These are phyloP conservation scores for Apiotrichum siamense DNA, from an alignment of 1,284 basidiomycete genomes.

Conservation along the genomic window DNA sequence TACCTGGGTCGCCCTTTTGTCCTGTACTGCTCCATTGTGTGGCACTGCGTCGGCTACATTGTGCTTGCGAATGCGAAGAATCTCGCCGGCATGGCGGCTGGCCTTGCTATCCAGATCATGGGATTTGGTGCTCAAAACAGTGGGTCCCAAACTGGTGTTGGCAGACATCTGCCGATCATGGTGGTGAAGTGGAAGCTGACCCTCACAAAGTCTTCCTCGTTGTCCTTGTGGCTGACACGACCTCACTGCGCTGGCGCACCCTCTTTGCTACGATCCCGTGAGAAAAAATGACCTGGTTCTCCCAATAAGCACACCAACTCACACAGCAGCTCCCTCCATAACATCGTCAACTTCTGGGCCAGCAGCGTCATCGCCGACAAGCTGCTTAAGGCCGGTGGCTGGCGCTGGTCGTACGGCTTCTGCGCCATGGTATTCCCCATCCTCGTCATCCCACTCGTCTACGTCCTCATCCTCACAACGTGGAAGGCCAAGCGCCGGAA, in stretches of 20 bases:
- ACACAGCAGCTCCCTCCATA: constrained; percentile 58
- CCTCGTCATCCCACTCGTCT: constrained; percentile 22
- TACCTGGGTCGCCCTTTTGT: constrained; percentile 55
- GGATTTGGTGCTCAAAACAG: constrained; percentile 25
- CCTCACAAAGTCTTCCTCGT: constrained; percentile 7
- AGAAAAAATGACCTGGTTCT: constrained; percentile 54
- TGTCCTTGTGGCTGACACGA: constrained; percentile 57
- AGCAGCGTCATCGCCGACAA: constrained; percentile 46
- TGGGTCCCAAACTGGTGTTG: no score
- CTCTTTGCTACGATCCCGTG: constrained; percentile 51
- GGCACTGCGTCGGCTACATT: constrained; percentile 37
- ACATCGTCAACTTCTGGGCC: constrained; percentile 43
- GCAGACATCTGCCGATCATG: no score
- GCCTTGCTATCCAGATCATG: constrained; percentile 33
- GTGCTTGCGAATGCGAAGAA: constrained; percentile 28
- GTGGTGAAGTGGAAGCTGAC: constrained; percentile 1
- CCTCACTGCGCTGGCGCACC: constrained; percentile 66
- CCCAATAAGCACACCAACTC: constrained; percentile 45
- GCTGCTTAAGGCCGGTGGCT: neutral
- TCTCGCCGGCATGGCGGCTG: constrained; percentile 32
- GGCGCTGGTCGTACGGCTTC: constrained; percentile 57
- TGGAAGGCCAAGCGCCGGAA: constrained; percentile 32
- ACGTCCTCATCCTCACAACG: constrained; percentile 41
- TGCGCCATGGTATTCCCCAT: constrained; percentile 20
- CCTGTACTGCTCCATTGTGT: constrained; percentile 44